A percentile compares a stretch with the other conserved stretches of the same genome.
These are phyloP conservation scores for Colletotrichum godetiae DNA, from an alignment of 2,329 filamentous ascomycete genomes.

Conservation along the genomic window DNA sequence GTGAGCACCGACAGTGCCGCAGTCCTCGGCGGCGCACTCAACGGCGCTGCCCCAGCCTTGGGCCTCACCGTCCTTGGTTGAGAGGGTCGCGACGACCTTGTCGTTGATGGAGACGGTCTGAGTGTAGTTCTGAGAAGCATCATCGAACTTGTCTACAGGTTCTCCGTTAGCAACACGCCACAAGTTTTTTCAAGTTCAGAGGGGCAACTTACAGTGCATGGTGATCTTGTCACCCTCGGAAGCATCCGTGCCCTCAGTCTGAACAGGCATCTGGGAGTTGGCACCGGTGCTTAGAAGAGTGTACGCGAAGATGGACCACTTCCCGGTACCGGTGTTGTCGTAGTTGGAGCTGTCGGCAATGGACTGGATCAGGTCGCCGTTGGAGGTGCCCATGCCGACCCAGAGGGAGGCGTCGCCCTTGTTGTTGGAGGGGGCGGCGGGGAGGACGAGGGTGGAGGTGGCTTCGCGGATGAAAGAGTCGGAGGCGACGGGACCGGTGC, in stretches of 20 bases:
- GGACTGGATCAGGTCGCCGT: constrained; percentile 59
- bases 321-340: constrained; percentile 43
- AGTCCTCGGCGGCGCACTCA: constrained; percentile 80
- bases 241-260: constrained; percentile 25
- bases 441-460: constrained; percentile 55
- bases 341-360: constrained; percentile 51
- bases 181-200: no score
- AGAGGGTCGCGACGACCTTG: constrained; percentile 52
- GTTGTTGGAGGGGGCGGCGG: constrained; percentile 48
- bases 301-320: constrained; percentile 57
- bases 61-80: constrained; percentile 54
- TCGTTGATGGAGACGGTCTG: constrained; percentile 31
- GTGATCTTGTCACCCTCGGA: constrained; percentile 27
- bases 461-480: constrained; percentile 56
- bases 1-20: constrained; percentile 59
- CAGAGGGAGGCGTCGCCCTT: constrained; percentile 54
- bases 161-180: background rate
- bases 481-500: constrained; percentile 54
- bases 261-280: constrained; percentile 24
- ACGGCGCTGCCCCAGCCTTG: constrained; percentile 56
- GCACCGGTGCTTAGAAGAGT: constrained; percentile 49
- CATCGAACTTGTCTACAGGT: constrained; percentile 23
- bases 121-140: constrained; percentile 29
- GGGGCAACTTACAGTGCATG: constrained; percentile 19
- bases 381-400: constrained; percentile 60